phyloP scores from a whole-genome alignment of 2,329 filamentous ascomycete genomes.

The Didymella glomerata region DNA sequence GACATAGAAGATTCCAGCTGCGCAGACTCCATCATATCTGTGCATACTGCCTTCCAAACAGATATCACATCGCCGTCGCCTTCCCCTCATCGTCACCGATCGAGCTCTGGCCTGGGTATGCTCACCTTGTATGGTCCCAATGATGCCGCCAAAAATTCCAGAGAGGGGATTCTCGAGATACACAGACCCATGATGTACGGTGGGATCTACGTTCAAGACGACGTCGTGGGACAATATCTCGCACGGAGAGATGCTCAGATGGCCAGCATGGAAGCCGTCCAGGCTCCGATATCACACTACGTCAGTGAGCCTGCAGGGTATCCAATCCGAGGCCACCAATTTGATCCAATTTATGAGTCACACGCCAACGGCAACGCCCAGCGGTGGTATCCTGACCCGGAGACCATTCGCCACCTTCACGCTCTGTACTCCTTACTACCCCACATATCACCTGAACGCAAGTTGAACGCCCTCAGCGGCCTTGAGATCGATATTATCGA shows the following conservation, averaged over 20 bases:
- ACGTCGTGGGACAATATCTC: slow-evolving; percentile 11
- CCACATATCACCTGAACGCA: slow-evolving; percentile 27
- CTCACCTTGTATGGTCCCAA: background rate
- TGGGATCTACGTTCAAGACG: slow-evolving; percentile 1
- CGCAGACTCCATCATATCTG: background rate
- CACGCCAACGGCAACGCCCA: background rate
- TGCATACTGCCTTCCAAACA: background rate
- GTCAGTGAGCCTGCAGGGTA: background rate
- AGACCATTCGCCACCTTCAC: slow-evolving; percentile 32
- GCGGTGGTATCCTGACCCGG: slow-evolving; percentile 26
- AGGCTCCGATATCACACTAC: background rate
- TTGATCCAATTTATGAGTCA: slow-evolving; percentile 3
- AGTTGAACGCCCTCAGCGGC: slow-evolving; percentile 19
- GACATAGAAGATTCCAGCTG: background rate
- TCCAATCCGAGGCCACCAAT: background rate
- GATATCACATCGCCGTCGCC: slow-evolving; percentile 4
- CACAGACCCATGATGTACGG: background rate
- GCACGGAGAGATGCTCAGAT: background rate
- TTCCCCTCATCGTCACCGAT: background rate
- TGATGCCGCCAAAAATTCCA: background rate
- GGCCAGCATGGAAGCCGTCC: background rate
- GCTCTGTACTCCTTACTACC: slow-evolving; percentile 27
- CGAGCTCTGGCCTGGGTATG: background rate
- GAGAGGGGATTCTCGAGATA: too few species aligned
- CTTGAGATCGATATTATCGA: slow-evolving; percentile 28